Evolutionary conservation across 73 alveolate species (phyloP), one percentile per base, ranked within the genome.

Genomic region (Uronychia setigera): DNA sequence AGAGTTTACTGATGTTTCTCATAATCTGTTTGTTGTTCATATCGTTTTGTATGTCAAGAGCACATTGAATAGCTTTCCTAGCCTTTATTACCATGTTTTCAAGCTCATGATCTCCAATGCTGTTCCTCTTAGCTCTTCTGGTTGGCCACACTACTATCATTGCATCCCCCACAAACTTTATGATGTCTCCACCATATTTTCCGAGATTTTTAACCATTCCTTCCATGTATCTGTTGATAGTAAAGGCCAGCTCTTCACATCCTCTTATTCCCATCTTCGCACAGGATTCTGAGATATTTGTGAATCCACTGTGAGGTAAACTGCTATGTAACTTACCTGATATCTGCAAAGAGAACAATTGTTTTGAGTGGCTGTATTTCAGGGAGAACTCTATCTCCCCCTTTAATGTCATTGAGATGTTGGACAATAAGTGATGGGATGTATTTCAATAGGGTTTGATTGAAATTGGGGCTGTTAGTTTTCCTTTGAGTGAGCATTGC

Each of bases 91-190:
- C 33, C 19, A 76, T 35, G 5, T 35, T 58, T 32, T 0, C 5
- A 58, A 11, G 9, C 80, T 86, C 81, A 82, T 46, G 75, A 27
- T 79, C 88, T 29, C 59, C 87, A 60, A 82, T 83, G 75, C 67
- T 32, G 1, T 32, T 84, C 1, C 31, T 67, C 33, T 60, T n/a
- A 26, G 60, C 76, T 11, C 59, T 74, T n/a, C n/a, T n/a, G 32
- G 89, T 89, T 31, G 99, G 99, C 99, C 99, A 97, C 80, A 97
- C 97, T 34, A 97, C 99, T 81, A 97, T 96, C 97, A 97, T 91
- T 0, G 99, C 99, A 87, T 97, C 99, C 33, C 99, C 99, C 33
- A 96, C 99, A 91, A 97, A 97, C 90, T 97, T 97, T 78, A 97
- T 95, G 29, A 97, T 97, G 88, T 97, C 99, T 33, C 99, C 99